A percentile compares a stretch with the other conserved stretches of the same genome.
These are phyloP conservation scores for Spatholobus suberectus DNA, from an alignment of 306 rosid species.

Conservation along the genomic window DNA sequence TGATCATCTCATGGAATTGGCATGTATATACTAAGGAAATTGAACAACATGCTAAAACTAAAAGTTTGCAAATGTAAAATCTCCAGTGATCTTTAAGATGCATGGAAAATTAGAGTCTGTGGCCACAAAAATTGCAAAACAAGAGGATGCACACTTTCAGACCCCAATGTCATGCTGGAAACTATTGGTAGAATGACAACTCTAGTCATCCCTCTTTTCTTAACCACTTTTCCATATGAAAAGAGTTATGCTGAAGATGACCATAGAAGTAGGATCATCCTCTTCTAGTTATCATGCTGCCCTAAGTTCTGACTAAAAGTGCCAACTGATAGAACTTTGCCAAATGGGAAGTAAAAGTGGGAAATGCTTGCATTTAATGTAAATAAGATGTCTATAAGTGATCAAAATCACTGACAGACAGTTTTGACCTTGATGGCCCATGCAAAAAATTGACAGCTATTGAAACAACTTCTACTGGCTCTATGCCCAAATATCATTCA, in stretches of 20 bases:
- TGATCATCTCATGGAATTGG: neutral
- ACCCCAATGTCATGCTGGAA: neutral
- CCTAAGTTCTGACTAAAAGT: neutral
- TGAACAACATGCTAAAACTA: neutral
- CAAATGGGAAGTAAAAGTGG: neutral
- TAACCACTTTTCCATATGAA: constrained; percentile 16
- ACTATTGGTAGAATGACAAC: neutral
- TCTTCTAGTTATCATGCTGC: constrained; percentile 17
- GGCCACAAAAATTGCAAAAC: neutral
- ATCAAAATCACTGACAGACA: constrained; percentile 6
- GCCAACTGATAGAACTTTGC: constrained; percentile 1
- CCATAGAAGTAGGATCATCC: constrained; percentile 9
- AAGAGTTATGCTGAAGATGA: constrained; percentile 32
- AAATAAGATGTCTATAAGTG: neutral
- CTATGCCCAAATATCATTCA: neutral
- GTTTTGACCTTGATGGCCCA: neutral
- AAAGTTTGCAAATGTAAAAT: constrained; percentile 2
- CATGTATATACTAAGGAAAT: constrained; percentile 10
- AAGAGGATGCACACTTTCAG: neutral
- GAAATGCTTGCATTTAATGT: neutral
- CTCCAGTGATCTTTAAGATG: neutral
- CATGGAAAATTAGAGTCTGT: neutral
- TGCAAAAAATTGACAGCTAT: neutral
- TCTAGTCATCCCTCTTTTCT: constrained; percentile 24
- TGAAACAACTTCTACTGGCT: neutral